Evolutionary conservation across 164 flowering plant species (phyloP).

Genomic region (Liquidambar formosana): DNA sequence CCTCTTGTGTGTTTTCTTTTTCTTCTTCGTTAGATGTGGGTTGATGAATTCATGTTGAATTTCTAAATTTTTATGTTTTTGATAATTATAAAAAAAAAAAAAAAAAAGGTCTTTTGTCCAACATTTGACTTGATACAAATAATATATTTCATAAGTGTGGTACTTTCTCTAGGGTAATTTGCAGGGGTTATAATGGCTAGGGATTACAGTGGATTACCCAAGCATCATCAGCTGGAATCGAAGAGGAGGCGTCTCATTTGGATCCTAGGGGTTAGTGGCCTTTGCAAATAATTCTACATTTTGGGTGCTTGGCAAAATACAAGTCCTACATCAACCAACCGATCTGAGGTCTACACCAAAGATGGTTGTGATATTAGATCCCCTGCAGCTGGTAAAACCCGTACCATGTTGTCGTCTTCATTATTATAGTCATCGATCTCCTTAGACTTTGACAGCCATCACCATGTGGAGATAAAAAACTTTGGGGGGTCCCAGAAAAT

Average conservation of each 20-base stretch:
- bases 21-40: too few relatives aligned
- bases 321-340: constrained; percentile 24
- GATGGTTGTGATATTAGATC: constrained; percentile 32
- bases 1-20: too few relatives aligned
- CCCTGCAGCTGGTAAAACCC: not conserved
- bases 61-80: too few relatives aligned
- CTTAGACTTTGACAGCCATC: constrained; percentile 81
- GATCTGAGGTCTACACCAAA: constrained; percentile 35
- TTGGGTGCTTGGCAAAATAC: constrained; percentile 82
- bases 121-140: too few relatives aligned
- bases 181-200: constrained; percentile 53
- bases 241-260: constrained; percentile 67
- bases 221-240: constrained; percentile 62
- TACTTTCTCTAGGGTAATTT: too few relatives aligned
- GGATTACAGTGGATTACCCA: constrained; percentile 78
- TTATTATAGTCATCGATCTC: constrained; percentile 21
- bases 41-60: too few relatives aligned
- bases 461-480: constrained; percentile 45
- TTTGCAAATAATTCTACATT: constrained; percentile 75
- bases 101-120: too few relatives aligned
- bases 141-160: not conserved
- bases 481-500: constrained; percentile 23
- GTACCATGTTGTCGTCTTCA: constrained; percentile 3
- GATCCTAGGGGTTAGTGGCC: constrained; percentile 71
- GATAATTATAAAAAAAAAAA: too few relatives aligned